Conservation (phyloP, 2,329 filamentous ascomycete genomes). For the Colletotrichum zoysiae region DNA sequence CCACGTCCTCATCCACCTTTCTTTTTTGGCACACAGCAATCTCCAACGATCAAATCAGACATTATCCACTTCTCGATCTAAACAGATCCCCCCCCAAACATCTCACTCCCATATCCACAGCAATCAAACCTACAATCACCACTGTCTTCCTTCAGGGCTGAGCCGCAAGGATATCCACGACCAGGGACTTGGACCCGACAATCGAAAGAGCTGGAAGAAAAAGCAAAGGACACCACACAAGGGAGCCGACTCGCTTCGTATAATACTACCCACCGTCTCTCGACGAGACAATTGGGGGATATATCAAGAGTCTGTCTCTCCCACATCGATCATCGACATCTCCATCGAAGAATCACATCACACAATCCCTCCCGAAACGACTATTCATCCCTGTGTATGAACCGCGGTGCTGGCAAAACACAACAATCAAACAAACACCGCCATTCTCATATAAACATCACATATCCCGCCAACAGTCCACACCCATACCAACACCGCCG, state of each 20-base stretch:
- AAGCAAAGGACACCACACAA: conserved; percentile 27
- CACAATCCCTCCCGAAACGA: not conserved
- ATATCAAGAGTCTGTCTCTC: conserved; percentile 11
- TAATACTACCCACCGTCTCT: not conserved
- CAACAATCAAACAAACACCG: not conserved
- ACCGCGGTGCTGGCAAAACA: conserved; percentile 4
- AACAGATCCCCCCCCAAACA: not conserved
- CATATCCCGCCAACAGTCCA: not conserved
- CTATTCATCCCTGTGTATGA: conserved; percentile 12
- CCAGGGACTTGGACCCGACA: conserved; percentile 18
- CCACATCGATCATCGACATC: conserved; percentile 2
- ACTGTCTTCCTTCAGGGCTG: conserved; percentile 3
- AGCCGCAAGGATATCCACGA: conserved; percentile 1
- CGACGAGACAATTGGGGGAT: conserved; percentile 15
- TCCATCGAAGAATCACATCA: conserved; percentile 1
- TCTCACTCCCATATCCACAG: not conserved
- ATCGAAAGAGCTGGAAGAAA: conserved; percentile 35
- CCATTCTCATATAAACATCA: conserved; percentile 12
- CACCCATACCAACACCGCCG: conserved; percentile 3
- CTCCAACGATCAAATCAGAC: conserved; percentile 13
- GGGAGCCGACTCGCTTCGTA: conserved; percentile 10
- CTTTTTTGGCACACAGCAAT: conserved; percentile 12
- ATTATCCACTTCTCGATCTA: not conserved
- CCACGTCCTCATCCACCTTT: conserved; percentile 11
- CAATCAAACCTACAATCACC: not conserved